Conservation (phyloP, 208 protist genomes). For the Acanthamoeba healyi region DNA sequence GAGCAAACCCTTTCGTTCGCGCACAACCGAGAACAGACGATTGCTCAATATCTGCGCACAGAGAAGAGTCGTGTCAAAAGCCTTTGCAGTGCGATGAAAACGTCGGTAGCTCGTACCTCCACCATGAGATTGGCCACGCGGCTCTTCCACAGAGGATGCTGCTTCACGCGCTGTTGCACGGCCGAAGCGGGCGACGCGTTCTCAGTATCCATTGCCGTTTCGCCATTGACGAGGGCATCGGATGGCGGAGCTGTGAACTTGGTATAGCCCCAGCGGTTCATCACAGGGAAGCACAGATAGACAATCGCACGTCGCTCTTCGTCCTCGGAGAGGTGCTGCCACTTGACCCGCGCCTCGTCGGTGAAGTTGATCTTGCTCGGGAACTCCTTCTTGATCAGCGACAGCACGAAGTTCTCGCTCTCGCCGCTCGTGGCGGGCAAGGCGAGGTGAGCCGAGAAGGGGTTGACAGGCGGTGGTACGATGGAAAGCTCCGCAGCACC, state of each 20-base stretch:
- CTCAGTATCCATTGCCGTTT: slow-evolving; percentile 7
- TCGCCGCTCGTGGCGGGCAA: neutral
- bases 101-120: neutral
- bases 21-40: slow-evolving; percentile 54
- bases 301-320: slow-evolving; percentile 38
- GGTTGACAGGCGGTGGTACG: neutral
- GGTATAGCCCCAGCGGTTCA: slow-evolving; percentile 64
- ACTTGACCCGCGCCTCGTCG: slow-evolving; percentile 16
- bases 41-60: slow-evolving; percentile 24
- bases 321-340: slow-evolving; percentile 54
- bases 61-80: neutral
- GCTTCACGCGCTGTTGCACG: slow-evolving; percentile 26
- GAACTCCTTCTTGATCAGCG: neutral
- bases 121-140: slow-evolving; percentile 41
- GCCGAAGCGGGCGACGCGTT: neutral
- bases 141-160: slow-evolving; percentile 55
- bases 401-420: slow-evolving; percentile 45
- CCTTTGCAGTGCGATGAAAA: neutral
- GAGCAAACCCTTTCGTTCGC: slow-evolving; percentile 20
- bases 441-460: slow-evolving; percentile 47
- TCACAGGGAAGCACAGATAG: slow-evolving; percentile 46
- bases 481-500: neutral
- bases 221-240: neutral
- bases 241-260: neutral
- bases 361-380: slow-evolving; percentile 4